Evolutionary conservation across 345 rosid genomes (phyloP), one percentile per base, ranked within the genome.

Genomic region (Lepidium sativum): DNA sequence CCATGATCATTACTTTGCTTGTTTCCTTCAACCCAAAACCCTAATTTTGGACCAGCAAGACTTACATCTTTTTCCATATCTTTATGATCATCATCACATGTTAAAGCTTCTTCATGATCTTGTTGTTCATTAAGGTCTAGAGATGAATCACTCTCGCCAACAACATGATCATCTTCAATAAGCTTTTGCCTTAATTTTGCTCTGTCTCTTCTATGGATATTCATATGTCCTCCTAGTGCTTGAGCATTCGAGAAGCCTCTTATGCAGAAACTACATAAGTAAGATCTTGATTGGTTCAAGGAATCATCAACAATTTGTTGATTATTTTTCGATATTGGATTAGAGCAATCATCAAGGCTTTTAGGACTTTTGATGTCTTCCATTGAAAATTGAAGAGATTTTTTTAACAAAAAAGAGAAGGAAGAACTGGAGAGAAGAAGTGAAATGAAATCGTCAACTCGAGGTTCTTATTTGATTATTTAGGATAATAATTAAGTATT

Each of bases 201-300:
- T 70, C 84, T 88, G 78, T 88, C 86, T 79, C 80, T 80, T 55
- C 98, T 80, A 68, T 92, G 96, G 55, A 92, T 86, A 67, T 92
- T 91, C 98, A 91, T 88, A 79, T 91, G 98, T 4, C 96, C 96
- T 1, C 98, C 98, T 8, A 91, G 76, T 54, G 96, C 98, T 68
- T 88, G 98, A 32, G 98, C 96, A 71, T 80, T 91, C 18, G 95
- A 80, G 77, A 91, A 91, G 12, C 98, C 96, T 74, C 95, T 83
- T 80, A 82, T 84, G 77, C 98, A 91, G 63, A 86, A 91, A 58
- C 75, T 76, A 71, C 98, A 91, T 55, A 81, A 83, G 38, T 88
- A 88, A 49, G 86, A 80, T 74, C 89, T 85, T 27, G 69, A 70
- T 17, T 71, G 75, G 64, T 54, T 43, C 44, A 51, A 10, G 6